These are phyloP conservation scores for Daedaleopsis nitida DNA, from an alignment of 768 basidiomycete species.

Conservation along the genomic window DNA sequence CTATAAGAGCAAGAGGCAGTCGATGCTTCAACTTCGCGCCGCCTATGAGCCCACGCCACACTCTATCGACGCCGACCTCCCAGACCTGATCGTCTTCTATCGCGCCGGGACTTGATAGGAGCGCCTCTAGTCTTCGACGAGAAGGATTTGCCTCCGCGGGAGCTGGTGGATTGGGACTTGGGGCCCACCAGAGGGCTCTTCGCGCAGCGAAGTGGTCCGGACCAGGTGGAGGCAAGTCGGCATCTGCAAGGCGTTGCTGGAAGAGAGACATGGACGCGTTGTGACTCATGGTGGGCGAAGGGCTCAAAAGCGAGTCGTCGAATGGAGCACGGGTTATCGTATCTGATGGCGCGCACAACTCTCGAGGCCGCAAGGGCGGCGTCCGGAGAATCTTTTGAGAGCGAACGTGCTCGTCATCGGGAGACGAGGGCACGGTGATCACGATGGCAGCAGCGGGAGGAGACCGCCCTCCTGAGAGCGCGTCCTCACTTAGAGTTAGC, in stretches of 20 bases:
- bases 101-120: slow-evolving; percentile 50
- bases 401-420: slow-evolving; percentile 11
- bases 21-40: slow-evolving; percentile 60
- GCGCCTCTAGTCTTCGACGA: slow-evolving; percentile 41
- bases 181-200: slow-evolving; percentile 60
- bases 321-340: slow-evolving; percentile 1
- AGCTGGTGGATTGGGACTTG: slow-evolving; percentile 28
- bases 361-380: not conserved
- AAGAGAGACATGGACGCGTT: slow-evolving; percentile 34
- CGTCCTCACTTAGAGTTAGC: slow-evolving; percentile 10
- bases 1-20: slow-evolving; percentile 66
- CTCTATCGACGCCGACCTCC: slow-evolving; percentile 56
- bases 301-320: not conserved
- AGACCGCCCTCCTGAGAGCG: slow-evolving; percentile 5
- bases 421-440: slow-evolving; percentile 27
- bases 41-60: slow-evolving; percentile 62
- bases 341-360: slow-evolving; percentile 16
- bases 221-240: slow-evolving; percentile 60
- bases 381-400: slow-evolving; percentile 1
- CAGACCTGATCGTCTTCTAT: slow-evolving; percentile 55
- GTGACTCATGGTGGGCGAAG: slow-evolving; percentile 1
- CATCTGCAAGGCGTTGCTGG: slow-evolving; percentile 40
- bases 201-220: slow-evolving; percentile 65
- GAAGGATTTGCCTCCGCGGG: slow-evolving; percentile 37
- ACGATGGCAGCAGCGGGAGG: slow-evolving; percentile 17